Conservation (phyloP, 2,329 filamentous ascomycete genomes). For the Aspergillus sp. region DNA sequence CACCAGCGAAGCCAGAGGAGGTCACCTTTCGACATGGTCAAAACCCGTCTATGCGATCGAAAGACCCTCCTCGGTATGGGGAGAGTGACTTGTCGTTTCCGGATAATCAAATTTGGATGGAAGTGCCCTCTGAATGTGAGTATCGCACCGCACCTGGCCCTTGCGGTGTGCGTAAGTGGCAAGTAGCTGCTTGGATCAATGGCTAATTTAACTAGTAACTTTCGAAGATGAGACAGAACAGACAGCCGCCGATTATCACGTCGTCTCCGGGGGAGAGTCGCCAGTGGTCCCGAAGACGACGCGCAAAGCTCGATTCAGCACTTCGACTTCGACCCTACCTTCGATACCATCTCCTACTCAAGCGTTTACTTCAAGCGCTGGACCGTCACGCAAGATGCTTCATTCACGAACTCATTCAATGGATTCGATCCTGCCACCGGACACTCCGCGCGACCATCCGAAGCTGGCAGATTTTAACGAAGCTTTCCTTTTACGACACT, state of each 20-base stretch:
- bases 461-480: slow-evolving; percentile 31
- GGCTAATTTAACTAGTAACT: slow-evolving; percentile 23
- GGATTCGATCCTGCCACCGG: slow-evolving; percentile 20
- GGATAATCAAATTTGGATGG: slow-evolving; percentile 34
- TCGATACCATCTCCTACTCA: slow-evolving; percentile 17
- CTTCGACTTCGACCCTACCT: slow-evolving; percentile 26
- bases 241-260: slow-evolving; percentile 35
- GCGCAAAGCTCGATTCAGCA: slow-evolving; percentile 26
- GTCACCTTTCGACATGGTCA: slow-evolving; percentile 40
- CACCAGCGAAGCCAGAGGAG: slow-evolving; percentile 34
- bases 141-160: neutral
- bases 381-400: slow-evolving; percentile 9
- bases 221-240: slow-evolving; percentile 39
- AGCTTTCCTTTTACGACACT: slow-evolving; percentile 36
- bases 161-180: neutral
- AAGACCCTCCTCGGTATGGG: slow-evolving; percentile 36
- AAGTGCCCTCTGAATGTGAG: slow-evolving; percentile 30
- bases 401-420: slow-evolving; percentile 18
- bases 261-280: slow-evolving; percentile 23
- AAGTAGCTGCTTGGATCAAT: neutral
- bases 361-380: slow-evolving; percentile 11
- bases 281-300: slow-evolving; percentile 21
- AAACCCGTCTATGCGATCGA: slow-evolving; percentile 35
- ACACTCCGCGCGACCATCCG: slow-evolving; percentile 22
- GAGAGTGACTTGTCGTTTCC: slow-evolving; percentile 36